These are phyloP conservation scores for Solanum raphanifolium DNA, from an alignment of 257 asterid genomes.

Conservation along the genomic window DNA sequence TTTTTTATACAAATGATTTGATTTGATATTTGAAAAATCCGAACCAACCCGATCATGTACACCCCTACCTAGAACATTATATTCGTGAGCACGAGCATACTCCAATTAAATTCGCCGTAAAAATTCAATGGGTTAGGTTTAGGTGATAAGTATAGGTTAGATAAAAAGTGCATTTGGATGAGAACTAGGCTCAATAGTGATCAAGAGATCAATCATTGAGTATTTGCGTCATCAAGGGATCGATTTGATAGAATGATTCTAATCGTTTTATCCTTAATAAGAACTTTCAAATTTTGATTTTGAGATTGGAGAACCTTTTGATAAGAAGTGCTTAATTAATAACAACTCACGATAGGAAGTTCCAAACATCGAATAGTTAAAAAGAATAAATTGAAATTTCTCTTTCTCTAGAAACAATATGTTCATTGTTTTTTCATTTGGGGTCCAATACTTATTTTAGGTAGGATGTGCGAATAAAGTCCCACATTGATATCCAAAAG, in stretches of 20 bases:
- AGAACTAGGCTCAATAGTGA: neutral
- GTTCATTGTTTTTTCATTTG: accelerated
- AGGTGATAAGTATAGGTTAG: neutral
- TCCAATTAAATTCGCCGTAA: too few relatives aligned
- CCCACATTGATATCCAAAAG: neutral
- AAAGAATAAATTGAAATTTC: neutral
- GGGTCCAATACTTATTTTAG: neutral
- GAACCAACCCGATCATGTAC: too few relatives aligned
- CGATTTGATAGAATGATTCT: neutral
- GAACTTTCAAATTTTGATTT: neutral
- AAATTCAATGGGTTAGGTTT: neutral
- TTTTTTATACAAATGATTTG: too few relatives aligned
- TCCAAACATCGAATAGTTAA: neutral
- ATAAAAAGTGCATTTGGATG: neutral
- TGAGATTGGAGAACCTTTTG: neutral
- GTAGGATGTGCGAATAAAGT: neutral
- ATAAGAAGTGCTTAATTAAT: neutral
- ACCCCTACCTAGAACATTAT: too few relatives aligned
- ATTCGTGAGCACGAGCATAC: too few relatives aligned
- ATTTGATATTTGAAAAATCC: too few relatives aligned
- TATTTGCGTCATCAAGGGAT: neutral
- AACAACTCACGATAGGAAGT: neutral
- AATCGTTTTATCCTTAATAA: neutral
- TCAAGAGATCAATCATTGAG: neutral
- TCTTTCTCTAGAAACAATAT: neutral